These are phyloP conservation scores for Aspergillus cristatus DNA, from an alignment of 495 filamentous ascomycete species.

Conservation along the genomic window DNA sequence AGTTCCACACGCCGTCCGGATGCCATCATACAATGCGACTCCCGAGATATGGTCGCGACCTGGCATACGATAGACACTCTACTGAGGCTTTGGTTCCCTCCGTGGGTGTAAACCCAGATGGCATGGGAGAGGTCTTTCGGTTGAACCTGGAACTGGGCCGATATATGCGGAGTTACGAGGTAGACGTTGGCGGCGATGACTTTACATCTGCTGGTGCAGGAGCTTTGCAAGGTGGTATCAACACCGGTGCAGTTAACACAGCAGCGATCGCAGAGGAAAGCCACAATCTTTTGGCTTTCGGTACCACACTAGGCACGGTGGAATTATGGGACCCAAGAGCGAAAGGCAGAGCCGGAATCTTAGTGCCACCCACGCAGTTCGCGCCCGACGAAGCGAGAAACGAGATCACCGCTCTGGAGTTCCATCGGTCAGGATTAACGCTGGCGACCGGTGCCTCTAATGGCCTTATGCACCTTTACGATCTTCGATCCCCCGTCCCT, in stretches of 20 bases:
- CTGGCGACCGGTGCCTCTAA: constrained; percentile 81
- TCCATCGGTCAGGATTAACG: constrained; percentile 74
- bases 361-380: constrained; percentile 41
- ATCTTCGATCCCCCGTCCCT: constrained; percentile 80
- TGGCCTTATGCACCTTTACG: constrained; percentile 86
- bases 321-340: constrained; percentile 92
- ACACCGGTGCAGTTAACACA: constrained; percentile 76
- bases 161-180: constrained; percentile 72
- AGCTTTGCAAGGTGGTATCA: constrained; percentile 73
- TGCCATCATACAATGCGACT: constrained; percentile 81
- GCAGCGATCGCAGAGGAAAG: constrained; percentile 83
- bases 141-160: constrained; percentile 84
- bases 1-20: constrained; percentile 88
- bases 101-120: constrained; percentile 77
- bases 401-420: constrained; percentile 81
- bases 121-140: constrained; percentile 83
- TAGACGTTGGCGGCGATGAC: constrained; percentile 83
- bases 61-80: constrained; percentile 74
- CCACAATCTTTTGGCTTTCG: constrained; percentile 88
- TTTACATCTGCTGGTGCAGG: constrained; percentile 50
- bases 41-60: constrained; percentile 84
- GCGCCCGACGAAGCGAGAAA: constrained; percentile 43
- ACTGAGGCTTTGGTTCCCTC: constrained; percentile 82
- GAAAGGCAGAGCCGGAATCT: constrained; percentile 68
- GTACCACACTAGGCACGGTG: constrained; percentile 89